Evolutionary conservation across 495 filamentous ascomycete genomes (phyloP).

Genomic region (Oleoguttula mirabilis): DNA sequence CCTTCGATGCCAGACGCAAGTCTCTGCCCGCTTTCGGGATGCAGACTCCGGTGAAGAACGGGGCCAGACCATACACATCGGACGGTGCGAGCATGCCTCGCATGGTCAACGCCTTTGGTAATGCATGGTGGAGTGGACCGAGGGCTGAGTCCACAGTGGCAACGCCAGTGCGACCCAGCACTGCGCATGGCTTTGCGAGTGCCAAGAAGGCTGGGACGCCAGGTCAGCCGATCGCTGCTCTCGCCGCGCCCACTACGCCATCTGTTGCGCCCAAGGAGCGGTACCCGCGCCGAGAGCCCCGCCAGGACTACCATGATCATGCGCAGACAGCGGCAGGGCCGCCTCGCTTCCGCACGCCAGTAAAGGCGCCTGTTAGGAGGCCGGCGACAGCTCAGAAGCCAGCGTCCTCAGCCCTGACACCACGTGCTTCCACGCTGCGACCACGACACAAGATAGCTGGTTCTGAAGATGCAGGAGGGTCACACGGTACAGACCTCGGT

Average conservation of each 20-base stretch:
- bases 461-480: too few relatives aligned
- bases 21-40: constrained; percentile 12
- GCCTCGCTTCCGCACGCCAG: constrained; percentile 3
- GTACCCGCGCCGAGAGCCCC: neutral
- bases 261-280: neutral
- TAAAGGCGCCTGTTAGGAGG: too few relatives aligned
- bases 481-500: too few relatives aligned
- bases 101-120: constrained; percentile 2
- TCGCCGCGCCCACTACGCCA: neutral
- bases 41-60: constrained; percentile 9
- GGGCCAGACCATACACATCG: constrained; percentile 12
- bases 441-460: too few relatives aligned
- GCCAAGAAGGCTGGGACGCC: neutral
- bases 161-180: neutral
- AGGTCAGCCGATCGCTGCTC: neutral
- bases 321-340: constrained; percentile 9
- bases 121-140: constrained; percentile 6
- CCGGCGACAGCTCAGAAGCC: too few relatives aligned
- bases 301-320: constrained; percentile 4
- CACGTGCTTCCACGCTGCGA: too few relatives aligned
- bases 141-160: neutral
- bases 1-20: constrained; percentile 19
- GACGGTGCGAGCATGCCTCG: constrained; percentile 17
- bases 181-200: neutral
- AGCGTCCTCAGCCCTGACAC: too few relatives aligned